These are phyloP conservation scores for Hypericum perforatum DNA, from an alignment of 345 rosid species.

Conservation along the genomic window DNA sequence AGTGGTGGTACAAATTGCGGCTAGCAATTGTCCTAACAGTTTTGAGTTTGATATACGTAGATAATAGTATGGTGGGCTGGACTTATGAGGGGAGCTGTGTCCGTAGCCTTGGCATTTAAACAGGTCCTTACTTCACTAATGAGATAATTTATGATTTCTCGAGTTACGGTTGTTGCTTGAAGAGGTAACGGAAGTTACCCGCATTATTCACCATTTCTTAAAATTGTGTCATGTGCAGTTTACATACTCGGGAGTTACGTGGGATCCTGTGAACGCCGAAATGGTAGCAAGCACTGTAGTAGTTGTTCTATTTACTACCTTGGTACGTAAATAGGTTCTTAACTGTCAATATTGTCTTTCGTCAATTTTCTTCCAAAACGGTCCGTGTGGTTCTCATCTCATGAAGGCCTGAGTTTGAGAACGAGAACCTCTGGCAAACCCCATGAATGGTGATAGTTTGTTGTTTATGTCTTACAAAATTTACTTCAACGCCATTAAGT, in stretches of 20 bases:
- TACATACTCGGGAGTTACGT: constrained; percentile 63
- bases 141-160: too few relatives aligned
- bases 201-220: background rate
- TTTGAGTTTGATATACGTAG: constrained; percentile 23
- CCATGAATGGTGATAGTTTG: too few relatives aligned
- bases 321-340: constrained; percentile 33
- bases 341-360: background rate
- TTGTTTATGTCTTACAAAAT: too few relatives aligned
- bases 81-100: constrained; percentile 86
- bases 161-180: too few relatives aligned
- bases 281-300: constrained; percentile 61
- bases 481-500: background rate
- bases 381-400: background rate
- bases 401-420: too few relatives aligned
- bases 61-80: constrained; percentile 95
- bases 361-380: background rate
- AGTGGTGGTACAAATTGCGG: too few relatives aligned
- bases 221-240: constrained; percentile 34
- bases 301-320: constrained; percentile 61
- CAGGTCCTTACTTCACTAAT: constrained; percentile 37
- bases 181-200: too few relatives aligned
- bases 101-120: constrained; percentile 83
- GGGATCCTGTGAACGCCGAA: constrained; percentile 54
- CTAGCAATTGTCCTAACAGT: too few relatives aligned
- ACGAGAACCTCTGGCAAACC: too few relatives aligned